A percentile compares a stretch with the other conserved stretches of the same genome.
Conservation (phyloP, 1,139 yeast species). For the Geotrichum australiense region DNA sequence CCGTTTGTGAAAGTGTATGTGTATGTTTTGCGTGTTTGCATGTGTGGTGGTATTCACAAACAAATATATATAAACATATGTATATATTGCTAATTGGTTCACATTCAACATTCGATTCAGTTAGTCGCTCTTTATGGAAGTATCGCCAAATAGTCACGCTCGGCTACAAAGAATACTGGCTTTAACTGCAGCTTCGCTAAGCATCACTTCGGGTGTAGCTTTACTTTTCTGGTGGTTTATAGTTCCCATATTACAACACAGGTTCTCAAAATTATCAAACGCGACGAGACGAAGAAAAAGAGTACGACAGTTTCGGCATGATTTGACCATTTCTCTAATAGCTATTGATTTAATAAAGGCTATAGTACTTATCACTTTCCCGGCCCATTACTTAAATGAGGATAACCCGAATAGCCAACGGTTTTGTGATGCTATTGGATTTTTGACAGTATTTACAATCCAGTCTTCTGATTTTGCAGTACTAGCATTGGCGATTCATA, state of each 20-base stretch:
- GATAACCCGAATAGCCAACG: slow-evolving; percentile 19
- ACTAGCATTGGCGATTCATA: slow-evolving; percentile 70
- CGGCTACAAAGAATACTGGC: slow-evolving; percentile 13
- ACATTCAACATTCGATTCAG: no score
- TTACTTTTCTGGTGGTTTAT: slow-evolving; percentile 16
- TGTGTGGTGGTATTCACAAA: no score
- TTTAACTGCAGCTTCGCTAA: slow-evolving; percentile 12
- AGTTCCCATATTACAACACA: slow-evolving; percentile 6
- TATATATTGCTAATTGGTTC: no score
- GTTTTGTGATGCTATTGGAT: slow-evolving; percentile 65
- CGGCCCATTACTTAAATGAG: slow-evolving; percentile 43
- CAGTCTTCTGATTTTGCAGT: slow-evolving; percentile 55
- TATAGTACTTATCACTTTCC: slow-evolving; percentile 57
- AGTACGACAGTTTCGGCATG: slow-evolving; percentile 52
- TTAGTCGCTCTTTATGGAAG: no score
- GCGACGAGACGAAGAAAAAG: neutral
- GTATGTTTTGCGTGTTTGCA: no score
- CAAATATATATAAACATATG: no score
- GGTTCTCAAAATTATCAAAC: neutral
- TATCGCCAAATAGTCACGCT: no score
- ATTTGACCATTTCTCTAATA: slow-evolving; percentile 57
- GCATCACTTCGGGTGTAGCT: slow-evolving; percentile 11
- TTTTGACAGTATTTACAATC: slow-evolving; percentile 60
- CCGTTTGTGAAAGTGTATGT: no score
- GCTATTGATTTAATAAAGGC: slow-evolving; percentile 70